A percentile compares a stretch with the other conserved stretches of the same genome.
Evolutionary conservation across 2,329 filamentous ascomycete species (phyloP).

Genomic region (Endoconidiophora laricicola): DNA sequence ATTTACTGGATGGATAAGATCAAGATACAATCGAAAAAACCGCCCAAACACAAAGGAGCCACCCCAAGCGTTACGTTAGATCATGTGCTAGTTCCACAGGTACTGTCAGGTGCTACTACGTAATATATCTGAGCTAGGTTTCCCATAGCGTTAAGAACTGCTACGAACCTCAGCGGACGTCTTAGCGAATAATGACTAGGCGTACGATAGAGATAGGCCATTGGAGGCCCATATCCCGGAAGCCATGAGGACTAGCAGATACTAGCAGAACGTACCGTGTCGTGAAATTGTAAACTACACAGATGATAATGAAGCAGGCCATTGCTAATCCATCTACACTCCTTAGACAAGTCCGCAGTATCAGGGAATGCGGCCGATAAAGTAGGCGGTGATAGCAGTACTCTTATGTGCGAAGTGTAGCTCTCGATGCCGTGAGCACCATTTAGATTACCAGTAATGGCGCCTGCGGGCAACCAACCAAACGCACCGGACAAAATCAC

Average conservation of each 20-base stretch:
- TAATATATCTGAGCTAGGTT: slow-evolving; percentile 37
- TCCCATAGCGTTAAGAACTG: slow-evolving; percentile 37
- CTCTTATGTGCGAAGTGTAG: slow-evolving; percentile 31
- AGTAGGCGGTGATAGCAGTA: slow-evolving; percentile 29
- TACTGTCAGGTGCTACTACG: slow-evolving; percentile 31
- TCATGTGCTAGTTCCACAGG: slow-evolving; percentile 23
- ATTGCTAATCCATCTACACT: background rate
- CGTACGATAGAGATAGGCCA: slow-evolving; percentile 32
- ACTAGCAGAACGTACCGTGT: slow-evolving; percentile 36
- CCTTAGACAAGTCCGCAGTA: slow-evolving; percentile 26
- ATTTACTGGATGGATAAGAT: no score
- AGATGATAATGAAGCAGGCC: background rate
- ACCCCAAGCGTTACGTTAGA: no score
- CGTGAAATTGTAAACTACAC: slow-evolving; percentile 32
- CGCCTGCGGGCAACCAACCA: background rate
- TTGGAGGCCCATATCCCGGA: slow-evolving; percentile 38
- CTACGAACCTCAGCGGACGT: slow-evolving; percentile 34
- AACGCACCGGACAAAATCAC: background rate
- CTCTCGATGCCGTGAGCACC: background rate
- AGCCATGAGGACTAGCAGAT: slow-evolving; percentile 36
- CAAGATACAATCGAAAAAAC: no score
- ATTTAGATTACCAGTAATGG: background rate
- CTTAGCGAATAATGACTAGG: slow-evolving; percentile 31
- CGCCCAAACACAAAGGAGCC: no score
- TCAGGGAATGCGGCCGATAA: slow-evolving; percentile 27